A percentile compares a stretch with the other conserved stretches of the same genome.
Evolutionary conservation across 208 protist species (phyloP).

Genomic region (Trypanosoma caninum): DNA sequence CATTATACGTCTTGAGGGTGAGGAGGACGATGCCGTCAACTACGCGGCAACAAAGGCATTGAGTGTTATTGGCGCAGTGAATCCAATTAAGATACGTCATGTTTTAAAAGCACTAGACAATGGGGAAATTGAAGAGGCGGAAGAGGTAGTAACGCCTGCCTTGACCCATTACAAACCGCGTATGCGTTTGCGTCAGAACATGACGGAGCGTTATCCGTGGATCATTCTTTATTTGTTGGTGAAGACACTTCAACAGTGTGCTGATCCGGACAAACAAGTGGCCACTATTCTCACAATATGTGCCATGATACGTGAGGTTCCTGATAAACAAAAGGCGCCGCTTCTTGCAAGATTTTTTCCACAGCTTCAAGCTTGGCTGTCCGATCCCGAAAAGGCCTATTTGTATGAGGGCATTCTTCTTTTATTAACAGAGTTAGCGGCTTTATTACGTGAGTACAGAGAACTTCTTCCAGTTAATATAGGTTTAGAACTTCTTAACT

Average conservation of each 20-base stretch:
- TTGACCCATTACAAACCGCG: constrained; percentile 76
- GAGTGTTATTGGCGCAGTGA: constrained; percentile 79
- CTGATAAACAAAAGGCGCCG: constrained; percentile 59
- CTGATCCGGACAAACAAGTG: constrained; percentile 72
- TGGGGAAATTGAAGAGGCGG: constrained; percentile 78
- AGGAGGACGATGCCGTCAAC: constrained; percentile 69
- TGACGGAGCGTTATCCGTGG: constrained; percentile 75
- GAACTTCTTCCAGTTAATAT: constrained; percentile 59
- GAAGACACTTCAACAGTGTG: constrained; percentile 72
- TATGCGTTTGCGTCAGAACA: constrained; percentile 59
- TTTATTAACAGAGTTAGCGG: constrained; percentile 82
- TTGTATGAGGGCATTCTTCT: constrained; percentile 71
- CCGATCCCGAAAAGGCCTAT: constrained; percentile 59
- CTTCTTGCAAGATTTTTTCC: constrained; percentile 79
- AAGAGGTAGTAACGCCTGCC: constrained; percentile 73
- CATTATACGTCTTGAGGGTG: constrained; percentile 74
- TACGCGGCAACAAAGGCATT: constrained; percentile 68
- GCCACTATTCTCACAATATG: constrained; percentile 61
- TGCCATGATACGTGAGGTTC: constrained; percentile 61
- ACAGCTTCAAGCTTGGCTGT: constrained; percentile 78
- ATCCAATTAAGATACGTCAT: constrained; percentile 67
- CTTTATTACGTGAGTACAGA: constrained; percentile 66
- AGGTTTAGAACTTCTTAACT: constrained; percentile 66
- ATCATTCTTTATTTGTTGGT: constrained; percentile 84
- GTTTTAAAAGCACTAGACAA: constrained; percentile 64